Conservation (phyloP, 148 eudicot species). For the Rhododendron kiyosumense region DNA sequence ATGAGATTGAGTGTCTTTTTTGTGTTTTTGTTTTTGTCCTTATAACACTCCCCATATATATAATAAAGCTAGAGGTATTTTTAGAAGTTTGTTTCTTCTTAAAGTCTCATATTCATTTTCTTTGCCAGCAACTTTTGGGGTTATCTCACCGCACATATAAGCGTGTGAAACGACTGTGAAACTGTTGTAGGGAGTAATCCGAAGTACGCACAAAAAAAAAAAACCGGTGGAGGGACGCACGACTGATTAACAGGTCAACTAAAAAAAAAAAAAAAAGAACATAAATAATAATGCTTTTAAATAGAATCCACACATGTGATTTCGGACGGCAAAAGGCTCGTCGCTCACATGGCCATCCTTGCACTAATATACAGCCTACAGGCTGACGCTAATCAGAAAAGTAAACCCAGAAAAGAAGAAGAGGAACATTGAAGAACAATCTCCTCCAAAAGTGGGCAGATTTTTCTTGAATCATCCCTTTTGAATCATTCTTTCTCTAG, state of each 20-base stretch:
- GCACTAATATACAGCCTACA: background rate
- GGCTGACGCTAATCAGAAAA: background rate
- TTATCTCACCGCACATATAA: too few relatives aligned
- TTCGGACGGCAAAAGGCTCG: background rate
- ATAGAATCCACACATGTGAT: background rate
- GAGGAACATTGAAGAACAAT: background rate
- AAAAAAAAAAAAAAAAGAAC: background rate
- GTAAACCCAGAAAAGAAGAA: background rate
- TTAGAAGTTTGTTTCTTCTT: too few relatives aligned
- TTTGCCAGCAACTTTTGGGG: too few relatives aligned
- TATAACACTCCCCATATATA: too few relatives aligned
- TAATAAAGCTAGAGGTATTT: too few relatives aligned
- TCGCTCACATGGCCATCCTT: background rate
- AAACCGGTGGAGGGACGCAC: background rate
- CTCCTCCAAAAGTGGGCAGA: background rate
- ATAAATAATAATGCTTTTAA: background rate
- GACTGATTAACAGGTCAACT: background rate
- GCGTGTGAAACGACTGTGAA: too few relatives aligned
- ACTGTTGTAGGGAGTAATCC: too few relatives aligned
- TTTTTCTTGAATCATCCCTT: slow-evolving; percentile 3
- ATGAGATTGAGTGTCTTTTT: too few relatives aligned
- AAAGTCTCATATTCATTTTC: too few relatives aligned
- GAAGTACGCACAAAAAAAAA: too few relatives aligned
- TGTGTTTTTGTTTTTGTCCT: too few relatives aligned
- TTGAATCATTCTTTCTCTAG: background rate